Conservation (phyloP, 23 red algal species). For the Gracilaria caudata region DNA sequence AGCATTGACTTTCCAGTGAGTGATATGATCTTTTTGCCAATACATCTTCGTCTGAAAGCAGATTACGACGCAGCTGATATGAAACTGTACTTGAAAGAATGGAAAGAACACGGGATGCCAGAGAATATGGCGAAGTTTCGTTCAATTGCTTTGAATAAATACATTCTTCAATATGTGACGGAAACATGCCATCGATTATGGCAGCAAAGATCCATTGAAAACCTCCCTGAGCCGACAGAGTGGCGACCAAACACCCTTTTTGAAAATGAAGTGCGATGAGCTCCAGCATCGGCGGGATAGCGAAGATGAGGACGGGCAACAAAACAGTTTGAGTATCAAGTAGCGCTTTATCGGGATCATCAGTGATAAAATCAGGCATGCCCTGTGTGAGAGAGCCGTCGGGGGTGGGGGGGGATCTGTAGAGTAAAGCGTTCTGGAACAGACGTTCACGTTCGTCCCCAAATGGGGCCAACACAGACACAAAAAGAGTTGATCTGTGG, state of each 20-base stretch:
- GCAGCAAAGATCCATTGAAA: slow-evolving; percentile 51
- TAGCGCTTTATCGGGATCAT: slow-evolving; percentile 5
- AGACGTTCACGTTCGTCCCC: slow-evolving; percentile 35
- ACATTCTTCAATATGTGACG: background rate
- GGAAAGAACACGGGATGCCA: background rate
- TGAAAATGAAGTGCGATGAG: slow-evolving; percentile 35
- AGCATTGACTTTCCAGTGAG: background rate
- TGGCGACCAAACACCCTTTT: slow-evolving; percentile 4
- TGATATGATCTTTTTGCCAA: background rate
- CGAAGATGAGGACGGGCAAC: slow-evolving; percentile 53
- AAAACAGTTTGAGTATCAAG: slow-evolving; percentile 27
- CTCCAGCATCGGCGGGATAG: slow-evolving; percentile 18
- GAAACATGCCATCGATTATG: slow-evolving; percentile 11
- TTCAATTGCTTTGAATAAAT: background rate
- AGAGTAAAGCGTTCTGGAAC: slow-evolving; percentile 9
- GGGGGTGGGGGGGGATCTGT: no score
- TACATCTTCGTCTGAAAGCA: background rate
- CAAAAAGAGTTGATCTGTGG: background rate
- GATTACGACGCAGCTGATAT: background rate
- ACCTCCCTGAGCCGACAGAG: slow-evolving; percentile 59
- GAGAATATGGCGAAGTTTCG: background rate
- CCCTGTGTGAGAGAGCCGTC: slow-evolving; percentile 36
- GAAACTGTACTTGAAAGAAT: background rate
- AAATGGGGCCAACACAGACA: slow-evolving; percentile 28
- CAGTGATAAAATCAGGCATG: slow-evolving; percentile 48